These are phyloP conservation scores for Ormosia semicastrata DNA, from an alignment of 306 rosid species.

Conservation along the genomic window DNA sequence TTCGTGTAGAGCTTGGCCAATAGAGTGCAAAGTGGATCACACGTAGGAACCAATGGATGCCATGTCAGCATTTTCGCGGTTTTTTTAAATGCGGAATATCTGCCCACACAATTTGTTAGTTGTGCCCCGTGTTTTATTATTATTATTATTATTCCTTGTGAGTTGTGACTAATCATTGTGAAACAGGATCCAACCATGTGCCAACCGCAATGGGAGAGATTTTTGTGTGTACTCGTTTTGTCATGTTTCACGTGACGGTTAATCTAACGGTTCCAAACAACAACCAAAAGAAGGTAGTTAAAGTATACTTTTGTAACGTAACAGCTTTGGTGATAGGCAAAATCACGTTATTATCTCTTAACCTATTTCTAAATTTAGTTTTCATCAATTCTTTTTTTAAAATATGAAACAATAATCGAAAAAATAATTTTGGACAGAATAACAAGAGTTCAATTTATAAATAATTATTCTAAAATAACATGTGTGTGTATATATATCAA, in stretches of 20 bases:
- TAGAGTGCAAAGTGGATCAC: neutral
- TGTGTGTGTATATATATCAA: no score
- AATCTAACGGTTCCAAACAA: neutral
- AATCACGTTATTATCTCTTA: neutral
- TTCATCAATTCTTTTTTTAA: no score
- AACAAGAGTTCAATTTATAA: neutral
- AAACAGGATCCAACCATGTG: neutral
- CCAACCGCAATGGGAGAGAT: neutral
- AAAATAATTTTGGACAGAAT: no score
- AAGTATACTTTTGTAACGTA: neutral
- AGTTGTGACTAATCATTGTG: neutral
- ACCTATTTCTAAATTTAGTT: neutral
- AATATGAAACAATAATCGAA: no score
- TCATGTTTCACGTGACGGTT: neutral
- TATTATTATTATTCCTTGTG: neutral
- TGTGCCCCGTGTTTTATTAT: neutral
- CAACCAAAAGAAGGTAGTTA: neutral
- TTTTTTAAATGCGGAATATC: neutral
- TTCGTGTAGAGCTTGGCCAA: conserved; percentile 12
- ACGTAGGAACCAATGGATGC: neutral
- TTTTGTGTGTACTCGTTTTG: neutral
- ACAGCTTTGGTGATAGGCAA: neutral
- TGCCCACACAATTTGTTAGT: neutral
- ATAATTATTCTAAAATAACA: no score
- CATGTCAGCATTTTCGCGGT: conserved; percentile 16